A percentile compares a stretch with the other conserved stretches of the same genome.
Evolutionary conservation across 78 protist genomes (phyloP).

Genomic region (Creolimax fragrantissima): DNA sequence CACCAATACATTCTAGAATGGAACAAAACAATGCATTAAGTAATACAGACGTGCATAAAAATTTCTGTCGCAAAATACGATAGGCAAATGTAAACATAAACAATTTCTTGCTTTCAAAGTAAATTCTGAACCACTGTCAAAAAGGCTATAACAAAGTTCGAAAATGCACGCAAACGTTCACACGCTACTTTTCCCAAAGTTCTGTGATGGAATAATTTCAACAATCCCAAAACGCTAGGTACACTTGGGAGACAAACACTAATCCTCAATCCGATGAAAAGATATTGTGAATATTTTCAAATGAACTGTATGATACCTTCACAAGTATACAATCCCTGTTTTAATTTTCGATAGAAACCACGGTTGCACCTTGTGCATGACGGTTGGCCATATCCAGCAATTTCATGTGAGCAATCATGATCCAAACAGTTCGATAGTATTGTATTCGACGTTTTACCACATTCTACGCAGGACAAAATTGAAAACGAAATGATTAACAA

Average conservation of each 20-base stretch:
- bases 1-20: not conserved
- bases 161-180: not conserved
- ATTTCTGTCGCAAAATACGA: too few species aligned
- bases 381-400: not conserved
- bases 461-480: not conserved
- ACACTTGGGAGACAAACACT: not conserved
- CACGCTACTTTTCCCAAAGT: not conserved
- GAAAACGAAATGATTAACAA: not conserved
- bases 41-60: not conserved
- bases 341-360: not conserved
- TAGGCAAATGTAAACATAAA: too few species aligned
- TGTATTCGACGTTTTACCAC: not conserved
- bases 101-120: too few species aligned
- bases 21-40: not conserved
- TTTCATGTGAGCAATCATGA: not conserved
- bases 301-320: not conserved
- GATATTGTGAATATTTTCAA: not conserved
- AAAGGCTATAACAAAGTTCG: too few species aligned
- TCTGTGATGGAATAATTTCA: not conserved
- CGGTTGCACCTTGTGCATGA: not conserved
- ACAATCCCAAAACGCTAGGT: not conserved
- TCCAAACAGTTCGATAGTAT: not conserved
- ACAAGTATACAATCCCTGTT: not conserved
- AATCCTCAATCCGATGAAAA: not conserved
- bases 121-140: too few species aligned